These are phyloP conservation scores for Carex sylvatica DNA, from an alignment of 202 grass and related monocot genomes.

Conservation along the genomic window DNA sequence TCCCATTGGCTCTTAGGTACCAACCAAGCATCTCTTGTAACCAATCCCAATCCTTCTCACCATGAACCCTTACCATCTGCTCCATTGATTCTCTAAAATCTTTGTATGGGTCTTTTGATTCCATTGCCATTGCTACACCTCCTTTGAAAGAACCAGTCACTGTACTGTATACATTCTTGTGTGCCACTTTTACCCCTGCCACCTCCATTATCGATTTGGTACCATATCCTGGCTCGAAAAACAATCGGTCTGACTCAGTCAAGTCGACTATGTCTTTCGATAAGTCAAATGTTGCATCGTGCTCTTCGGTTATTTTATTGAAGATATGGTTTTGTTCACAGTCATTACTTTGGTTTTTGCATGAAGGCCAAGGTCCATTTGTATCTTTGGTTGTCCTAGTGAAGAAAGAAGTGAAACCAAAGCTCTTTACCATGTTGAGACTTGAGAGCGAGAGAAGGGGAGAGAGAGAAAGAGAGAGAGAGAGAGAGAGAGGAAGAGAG, in stretches of 20 bases:
- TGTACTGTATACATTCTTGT: background rate
- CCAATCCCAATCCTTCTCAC: constrained; percentile 61
- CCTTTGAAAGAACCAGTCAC: constrained; percentile 40
- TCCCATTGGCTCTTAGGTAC: constrained; percentile 70
- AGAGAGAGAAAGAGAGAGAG: background rate
- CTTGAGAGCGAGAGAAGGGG: background rate
- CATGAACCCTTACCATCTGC: constrained; percentile 76
- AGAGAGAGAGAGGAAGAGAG: background rate
- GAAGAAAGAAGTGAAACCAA: constrained; percentile 48
- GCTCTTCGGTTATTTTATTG: constrained; percentile 27
- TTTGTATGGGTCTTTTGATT: constrained; percentile 57
- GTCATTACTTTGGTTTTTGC: constrained; percentile 39
- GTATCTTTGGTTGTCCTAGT: constrained; percentile 2
- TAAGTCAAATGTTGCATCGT: constrained; percentile 18
- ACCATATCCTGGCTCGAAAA: constrained; percentile 49
- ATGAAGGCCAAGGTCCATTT: constrained; percentile 49
- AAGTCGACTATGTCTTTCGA: background rate
- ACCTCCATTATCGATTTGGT: constrained; percentile 63
- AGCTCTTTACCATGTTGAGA: constrained; percentile 46
- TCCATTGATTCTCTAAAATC: constrained; percentile 95
- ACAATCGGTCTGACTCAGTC: constrained; percentile 50
- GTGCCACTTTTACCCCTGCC: background rate
- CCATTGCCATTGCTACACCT: constrained; percentile 50
- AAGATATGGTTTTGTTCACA: background rate
- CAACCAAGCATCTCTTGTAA: constrained; percentile 84